phyloP scores from a whole-genome alignment of 768 basidiomycete species.

The Lactarius psammicola region DNA sequence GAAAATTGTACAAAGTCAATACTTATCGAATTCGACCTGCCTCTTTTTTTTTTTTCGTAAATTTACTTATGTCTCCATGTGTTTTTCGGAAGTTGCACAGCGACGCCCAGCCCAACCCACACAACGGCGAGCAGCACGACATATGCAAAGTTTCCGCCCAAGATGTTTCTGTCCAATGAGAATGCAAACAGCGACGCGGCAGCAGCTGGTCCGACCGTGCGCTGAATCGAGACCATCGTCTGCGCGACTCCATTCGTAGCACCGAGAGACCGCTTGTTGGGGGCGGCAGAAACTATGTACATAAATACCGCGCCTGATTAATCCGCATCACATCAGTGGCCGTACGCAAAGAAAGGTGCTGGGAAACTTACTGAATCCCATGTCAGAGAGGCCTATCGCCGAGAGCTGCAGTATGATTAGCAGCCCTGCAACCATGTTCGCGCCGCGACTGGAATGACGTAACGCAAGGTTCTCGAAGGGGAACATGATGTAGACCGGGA shows the following conservation, averaged over 20 bases:
- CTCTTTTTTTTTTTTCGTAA: too few relatives aligned
- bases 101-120: slow-evolving; percentile 1
- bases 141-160: slow-evolving; percentile 42
- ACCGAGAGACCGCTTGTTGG: slow-evolving; percentile 62
- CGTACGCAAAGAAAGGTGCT: background rate
- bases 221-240: slow-evolving; percentile 40
- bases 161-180: slow-evolving; percentile 46
- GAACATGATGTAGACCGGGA: slow-evolving; percentile 33
- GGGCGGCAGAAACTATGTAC: slow-evolving; percentile 61
- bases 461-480: slow-evolving; percentile 29
- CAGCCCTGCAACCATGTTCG: background rate
- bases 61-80: slow-evolving; percentile 4
- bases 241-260: slow-evolving; percentile 60
- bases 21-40: too few relatives aligned
- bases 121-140: slow-evolving; percentile 6
- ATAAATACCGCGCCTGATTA: slow-evolving; percentile 65
- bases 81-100: slow-evolving; percentile 9
- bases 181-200: slow-evolving; percentile 66
- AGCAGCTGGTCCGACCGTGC: slow-evolving; percentile 50
- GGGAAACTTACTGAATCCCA: slow-evolving; percentile 21
- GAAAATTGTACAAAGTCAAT: too few relatives aligned
- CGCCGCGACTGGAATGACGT: background rate
- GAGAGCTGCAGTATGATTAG: slow-evolving; percentile 15
- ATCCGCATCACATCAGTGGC: slow-evolving; percentile 22
- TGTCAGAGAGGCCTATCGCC: slow-evolving; percentile 8